Conservation (phyloP, 352 stramenopile species). For the Pythium volutum region DNA sequence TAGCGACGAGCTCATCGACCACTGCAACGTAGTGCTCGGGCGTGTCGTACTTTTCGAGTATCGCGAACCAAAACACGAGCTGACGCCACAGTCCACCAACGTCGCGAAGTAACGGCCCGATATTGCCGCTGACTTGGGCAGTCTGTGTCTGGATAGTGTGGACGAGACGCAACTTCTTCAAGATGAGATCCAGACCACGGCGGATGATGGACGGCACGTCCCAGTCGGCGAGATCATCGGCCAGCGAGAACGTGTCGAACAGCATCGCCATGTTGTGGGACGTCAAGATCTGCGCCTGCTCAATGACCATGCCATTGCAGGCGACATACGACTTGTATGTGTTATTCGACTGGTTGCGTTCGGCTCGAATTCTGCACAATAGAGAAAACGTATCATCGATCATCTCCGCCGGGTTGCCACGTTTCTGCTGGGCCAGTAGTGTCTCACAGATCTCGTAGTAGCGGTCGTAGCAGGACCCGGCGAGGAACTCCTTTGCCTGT, state of each 20-base stretch:
- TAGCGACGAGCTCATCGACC: background rate
- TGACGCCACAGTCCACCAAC: constrained; percentile 22
- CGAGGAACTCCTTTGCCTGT: constrained; percentile 4
- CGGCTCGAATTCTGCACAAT: background rate
- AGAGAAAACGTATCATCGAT: background rate
- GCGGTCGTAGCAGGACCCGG: constrained; percentile 17
- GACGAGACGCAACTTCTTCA: constrained; percentile 1
- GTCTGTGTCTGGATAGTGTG: background rate
- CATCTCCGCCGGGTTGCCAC: too few species aligned
- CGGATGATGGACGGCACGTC: constrained; percentile 17
- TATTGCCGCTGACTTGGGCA: background rate
- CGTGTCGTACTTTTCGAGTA: constrained; percentile 20
- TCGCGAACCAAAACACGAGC: constrained; percentile 25
- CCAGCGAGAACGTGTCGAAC: constrained; percentile 12
- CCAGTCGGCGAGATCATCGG: background rate
- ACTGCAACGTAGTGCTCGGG: background rate
- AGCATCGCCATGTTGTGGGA: constrained; percentile 27
- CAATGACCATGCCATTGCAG: constrained; percentile 18
- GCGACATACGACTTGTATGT: background rate
- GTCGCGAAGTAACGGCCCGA: constrained; percentile 8
- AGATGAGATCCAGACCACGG: background rate
- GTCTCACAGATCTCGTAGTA: constrained; percentile 18
- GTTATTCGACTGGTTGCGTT: background rate
- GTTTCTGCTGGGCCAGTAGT: background rate
- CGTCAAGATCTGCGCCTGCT: constrained; percentile 26